Evolutionary conservation across 768 basidiomycete species (phyloP), one percentile per base, ranked within the genome.

Genomic region (Sporobolomyces phaffii): DNA sequence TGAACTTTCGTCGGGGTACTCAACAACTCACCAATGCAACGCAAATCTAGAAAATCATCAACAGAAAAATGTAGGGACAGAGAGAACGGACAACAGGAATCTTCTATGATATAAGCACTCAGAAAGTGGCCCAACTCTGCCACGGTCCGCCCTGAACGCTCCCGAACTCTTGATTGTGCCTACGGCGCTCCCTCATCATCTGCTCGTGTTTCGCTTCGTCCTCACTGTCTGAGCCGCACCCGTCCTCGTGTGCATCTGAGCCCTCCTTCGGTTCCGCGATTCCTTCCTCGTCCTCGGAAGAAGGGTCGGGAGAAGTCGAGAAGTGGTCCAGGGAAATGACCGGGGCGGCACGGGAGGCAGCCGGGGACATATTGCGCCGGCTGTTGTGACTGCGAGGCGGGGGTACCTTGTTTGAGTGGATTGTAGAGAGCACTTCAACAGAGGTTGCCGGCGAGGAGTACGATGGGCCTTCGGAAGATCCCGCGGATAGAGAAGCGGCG

Each of bases 91-190:
- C 38, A 24, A 17, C 14, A 33, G 24, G 50, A 20, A 18, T 20
- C 4, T 38, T 28, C 9, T 54, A 11, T 54, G n/a, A n/a, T n/a
- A n/a, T n/a, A n/a, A n/a, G n/a, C n/a, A n/a, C n/a, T n/a, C n/a
- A 68, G 57, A 68, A 68, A 5, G 67, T 68, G 17, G 61, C 57
- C 67, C 67, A 68, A 22, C 50, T 49, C 51, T 60, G 57, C 67
- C 67, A 68, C 20, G 61, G 50, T 31, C 53, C 61, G 28, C 61
- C 61, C 40, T 68, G 61, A 8, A 69, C 67, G 22, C 51, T 54
- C 2, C 67, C 67, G 18, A 48, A 69, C 52, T 63, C 58, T 59
- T 68, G 60, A 47, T 60, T 53, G 28, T 49, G 15, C 24, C 62
- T 8, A 40, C 59, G 43, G 9, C 62, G 68, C 28, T 64, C 62